These are phyloP conservation scores for Oryza longistaminata DNA, from an alignment of 176 grass and related monocot genomes.

Conservation along the genomic window DNA sequence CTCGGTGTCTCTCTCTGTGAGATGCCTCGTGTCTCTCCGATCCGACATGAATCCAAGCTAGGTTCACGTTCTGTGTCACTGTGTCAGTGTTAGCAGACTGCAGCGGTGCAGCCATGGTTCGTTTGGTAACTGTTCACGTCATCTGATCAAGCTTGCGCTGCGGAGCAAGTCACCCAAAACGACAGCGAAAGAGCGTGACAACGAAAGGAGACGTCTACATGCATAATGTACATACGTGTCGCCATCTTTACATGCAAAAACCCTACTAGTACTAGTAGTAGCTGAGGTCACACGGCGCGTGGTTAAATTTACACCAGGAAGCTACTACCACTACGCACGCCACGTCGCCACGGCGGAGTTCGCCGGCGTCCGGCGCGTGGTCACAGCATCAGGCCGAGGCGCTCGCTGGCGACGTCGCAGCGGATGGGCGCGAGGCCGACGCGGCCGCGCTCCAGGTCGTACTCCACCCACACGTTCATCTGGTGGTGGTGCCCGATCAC, in stretches of 20 bases:
- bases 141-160: neutral
- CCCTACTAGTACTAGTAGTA: conserved; percentile 15
- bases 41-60: neutral
- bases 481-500: conserved; percentile 99
- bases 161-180: neutral
- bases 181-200: neutral
- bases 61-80: neutral
- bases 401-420: conserved; percentile 90
- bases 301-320: neutral
- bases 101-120: neutral
- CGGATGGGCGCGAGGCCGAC: conserved; percentile 80
- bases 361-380: neutral
- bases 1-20: neutral
- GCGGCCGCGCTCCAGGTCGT: conserved; percentile 89
- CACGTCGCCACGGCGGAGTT: neutral
- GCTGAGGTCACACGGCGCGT: neutral
- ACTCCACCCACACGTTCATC: conserved; percentile 99
- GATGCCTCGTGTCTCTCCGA: neutral
- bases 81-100: neutral
- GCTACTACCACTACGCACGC: neutral
- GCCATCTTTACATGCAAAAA: conserved; percentile 28
- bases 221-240: conserved; percentile 27
- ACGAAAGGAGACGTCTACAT: neutral
- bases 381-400: conserved; percentile 79
- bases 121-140: neutral